Base-by-base conservation (phyloP, 2,329 filamentous ascomycete genomes). In the Nigrospora sphaerica region DNA sequence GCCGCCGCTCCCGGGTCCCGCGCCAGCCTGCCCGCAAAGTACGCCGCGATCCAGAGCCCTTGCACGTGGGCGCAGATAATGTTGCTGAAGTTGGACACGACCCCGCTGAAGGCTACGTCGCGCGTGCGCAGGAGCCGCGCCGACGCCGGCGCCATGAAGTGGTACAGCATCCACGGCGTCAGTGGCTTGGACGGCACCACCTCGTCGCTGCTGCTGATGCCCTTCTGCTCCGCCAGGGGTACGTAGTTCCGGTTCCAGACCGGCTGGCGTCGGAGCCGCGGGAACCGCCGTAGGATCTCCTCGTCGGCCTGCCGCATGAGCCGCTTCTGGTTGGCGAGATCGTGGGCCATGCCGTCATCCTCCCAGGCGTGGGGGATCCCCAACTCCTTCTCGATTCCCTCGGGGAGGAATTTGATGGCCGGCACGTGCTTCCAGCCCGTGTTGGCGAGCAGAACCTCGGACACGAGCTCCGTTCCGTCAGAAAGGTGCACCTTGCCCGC, bases 1-100 rank as follows among this genome's bases (percentile, higher is more conserved):
- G 44, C 34, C 16, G 38, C 43, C 13, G 38, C 38, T 32, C 41
- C 45, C 4, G 42, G 46, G 34, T 38, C 38, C 12, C 12, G 18
- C 0, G 32, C 50, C 7, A 83, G 59, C 17, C 67, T 60, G n/a
- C 65, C 69, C 18, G 71, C 62, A 23, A 86, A 69, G 52, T 77
- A 85, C 0, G 80, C 79, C 0, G 74, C 65, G 18, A 80, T 67
- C 77, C 76, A 80, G 3, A 80, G 63, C 2, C 71, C 74, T 44
- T 75, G 70, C 3, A 70, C 53, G 45, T 77, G 72, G 7, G 72
- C 65, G 4, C 71, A 55, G 28, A 71, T 53, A 1, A 64, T 54
- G 33, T 70, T 75, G 52, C 67, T 67, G 46, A 74, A 62, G 48
- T 69, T 71, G 52, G 64, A 67, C 16, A 71, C 58, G 42, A 74